phyloP scores from a whole-genome alignment of 805 yeast genomes.

The Saccharomyces kudriavzevii region DNA sequence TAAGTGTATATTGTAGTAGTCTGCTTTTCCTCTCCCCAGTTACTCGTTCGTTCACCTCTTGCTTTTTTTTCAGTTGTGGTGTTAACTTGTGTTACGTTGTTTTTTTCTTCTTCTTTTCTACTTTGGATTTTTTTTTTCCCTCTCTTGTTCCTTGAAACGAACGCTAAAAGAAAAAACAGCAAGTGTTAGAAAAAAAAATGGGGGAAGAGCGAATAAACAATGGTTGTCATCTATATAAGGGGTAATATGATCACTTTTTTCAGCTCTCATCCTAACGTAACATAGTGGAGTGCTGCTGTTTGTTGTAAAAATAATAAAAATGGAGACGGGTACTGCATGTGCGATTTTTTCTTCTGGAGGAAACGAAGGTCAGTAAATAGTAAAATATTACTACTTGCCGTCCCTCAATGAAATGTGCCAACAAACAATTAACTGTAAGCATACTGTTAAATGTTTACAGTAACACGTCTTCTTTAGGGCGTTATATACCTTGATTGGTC shows the following conservation, averaged over 20 bases:
- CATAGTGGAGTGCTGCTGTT: not conserved
- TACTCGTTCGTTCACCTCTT: not conserved
- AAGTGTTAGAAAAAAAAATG: not conserved
- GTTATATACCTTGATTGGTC: not conserved
- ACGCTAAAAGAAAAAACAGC: not conserved
- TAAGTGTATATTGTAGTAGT: slow-evolving; percentile 1
- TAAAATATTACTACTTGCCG: not conserved
- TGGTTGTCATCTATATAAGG: not conserved
- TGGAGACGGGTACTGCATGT: too few species aligned
- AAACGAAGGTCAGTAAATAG: not conserved
- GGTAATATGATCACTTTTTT: not conserved
- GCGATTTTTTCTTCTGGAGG: too few species aligned
- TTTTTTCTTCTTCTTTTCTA: slow-evolving; percentile 1
- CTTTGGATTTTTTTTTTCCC: not conserved
- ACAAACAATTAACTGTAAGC: too few species aligned
- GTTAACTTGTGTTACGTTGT: not conserved
- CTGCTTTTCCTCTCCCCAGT: not conserved
- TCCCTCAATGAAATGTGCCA: not conserved
- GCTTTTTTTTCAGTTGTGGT: slow-evolving; percentile 3
- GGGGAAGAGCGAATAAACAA: not conserved
- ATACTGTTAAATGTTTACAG: not conserved
- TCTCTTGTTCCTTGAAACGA: not conserved
- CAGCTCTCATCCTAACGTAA: not conserved
- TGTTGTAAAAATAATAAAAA: not conserved
- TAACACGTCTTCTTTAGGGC: not conserved